Evolutionary conservation across 306 rosid species (phyloP), one percentile per base, ranked within the genome.

Genomic region (Corylus americana): DNA sequence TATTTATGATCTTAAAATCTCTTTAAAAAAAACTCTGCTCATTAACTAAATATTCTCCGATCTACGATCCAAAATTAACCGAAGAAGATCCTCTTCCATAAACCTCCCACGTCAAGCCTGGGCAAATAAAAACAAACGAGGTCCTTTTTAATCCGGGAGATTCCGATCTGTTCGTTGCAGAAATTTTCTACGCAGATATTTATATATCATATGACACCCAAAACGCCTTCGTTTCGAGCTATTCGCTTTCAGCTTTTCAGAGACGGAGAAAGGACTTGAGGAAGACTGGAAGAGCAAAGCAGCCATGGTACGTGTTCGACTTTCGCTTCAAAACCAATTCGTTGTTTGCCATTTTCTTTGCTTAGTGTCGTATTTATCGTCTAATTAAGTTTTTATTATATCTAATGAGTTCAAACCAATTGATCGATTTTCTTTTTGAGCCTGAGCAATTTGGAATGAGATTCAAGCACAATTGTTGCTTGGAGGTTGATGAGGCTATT

Each of bases 231-330:
- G 66, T 78, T 71, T 74, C 74, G 78, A 17, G 14, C 48, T 18
- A 16, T 78, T 83, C 85, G 86, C 82, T 74, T 81, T 88, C 89
- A 88, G 81, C 72, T 72, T 87, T 49, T 55, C 51, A 71, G 83
- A 70, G 16, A 59, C 68, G 20, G 5, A 39, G 51, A 48, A 47
- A 22, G 22, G 22, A 22, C 22, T 47, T 9, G 80, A 79, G 64
- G 70, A 59, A 83, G 81, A 22, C 22, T 22, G 22, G 55, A 61
- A 66, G 75, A 22, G 83, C 42, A 67, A 42, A 42, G 70, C 87
- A 31, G 48, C 83, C 71, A 75, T 69, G 89, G 91, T 88, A 81
- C 29, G 83, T 35, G 72, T 74, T 57, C 54, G 55, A 47, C 31
- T 76, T 59, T 67, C 78, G 31, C 50, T 8, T 55, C 35, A 25